Percentiles rank a stretch among this genome's conserved stretches.
phyloP scores from a whole-genome alignment of 805 yeast species.

The Candida krabiensis region DNA sequence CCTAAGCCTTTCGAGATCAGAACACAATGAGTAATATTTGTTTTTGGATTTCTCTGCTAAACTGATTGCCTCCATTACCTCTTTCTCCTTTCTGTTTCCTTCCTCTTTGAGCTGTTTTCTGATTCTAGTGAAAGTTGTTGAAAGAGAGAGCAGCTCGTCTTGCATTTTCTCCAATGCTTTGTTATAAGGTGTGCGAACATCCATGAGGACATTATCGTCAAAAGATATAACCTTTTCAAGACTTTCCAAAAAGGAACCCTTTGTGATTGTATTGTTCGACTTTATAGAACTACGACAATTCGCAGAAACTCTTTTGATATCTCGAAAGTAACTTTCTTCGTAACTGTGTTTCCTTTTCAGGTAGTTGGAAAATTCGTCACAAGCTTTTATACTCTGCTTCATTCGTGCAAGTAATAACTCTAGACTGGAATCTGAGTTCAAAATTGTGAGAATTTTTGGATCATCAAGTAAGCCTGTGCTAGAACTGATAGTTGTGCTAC shows the following conservation, averaged over 20 bases:
- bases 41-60: slow-evolving; percentile 86
- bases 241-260: slow-evolving; percentile 56
- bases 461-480: slow-evolving; percentile 44
- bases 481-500: slow-evolving; percentile 9
- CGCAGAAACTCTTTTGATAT: slow-evolving; percentile 67
- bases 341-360: slow-evolving; percentile 73
- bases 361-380: slow-evolving; percentile 82
- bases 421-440: slow-evolving; percentile 73
- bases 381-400: slow-evolving; percentile 76
- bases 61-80: slow-evolving; percentile 75
- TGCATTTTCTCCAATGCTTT: slow-evolving; percentile 80
- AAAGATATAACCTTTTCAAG: slow-evolving; percentile 69
- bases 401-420: slow-evolving; percentile 70
- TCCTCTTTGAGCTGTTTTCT: slow-evolving; percentile 82
- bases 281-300: slow-evolving; percentile 35
- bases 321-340: slow-evolving; percentile 77
- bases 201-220: slow-evolving; percentile 68
- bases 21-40: slow-evolving; percentile 76
- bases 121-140: slow-evolving; percentile 65
- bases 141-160: slow-evolving; percentile 75
- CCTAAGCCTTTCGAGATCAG: slow-evolving; percentile 80
- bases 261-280: slow-evolving; percentile 39
- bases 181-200: slow-evolving; percentile 74
- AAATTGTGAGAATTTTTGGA: slow-evolving; percentile 49
- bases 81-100: slow-evolving; percentile 78